Base-by-base conservation (phyloP, 2,329 filamentous ascomycete genomes). In the Bipolaris zeicola region DNA sequence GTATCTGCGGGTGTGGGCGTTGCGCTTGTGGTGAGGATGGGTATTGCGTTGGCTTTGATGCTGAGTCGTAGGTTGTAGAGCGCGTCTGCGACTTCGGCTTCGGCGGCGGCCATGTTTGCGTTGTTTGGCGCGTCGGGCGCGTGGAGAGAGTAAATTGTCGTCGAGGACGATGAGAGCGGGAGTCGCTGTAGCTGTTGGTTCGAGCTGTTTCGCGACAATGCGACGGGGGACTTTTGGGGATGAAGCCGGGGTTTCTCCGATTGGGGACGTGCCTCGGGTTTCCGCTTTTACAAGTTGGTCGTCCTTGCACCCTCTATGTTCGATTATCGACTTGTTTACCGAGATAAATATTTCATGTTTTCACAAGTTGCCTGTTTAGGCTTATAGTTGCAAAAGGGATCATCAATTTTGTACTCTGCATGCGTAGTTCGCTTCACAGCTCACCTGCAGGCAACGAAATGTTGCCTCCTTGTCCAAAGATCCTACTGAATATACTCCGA, bases 11-110 rank as follows among this genome's bases (percentile, higher is more conserved):
- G 79, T 24, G 85, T 81, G 13, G 86, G 81, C 67, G 92, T 87
- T 64, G 86, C 78, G 52, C 87, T 89, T 54, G 87, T 89, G 55
- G 89, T 91, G 41, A 93, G 90, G 52, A 91, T 83, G 55, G 93
- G 89, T 48, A 87, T 78, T 68, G 83, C 85, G 67, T 83, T 83
- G 55, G 87, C 84, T 52, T 89, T 87, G 78, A 98, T 95, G 62
- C 90, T 88, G 73, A 90, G 87, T 71, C 93, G 91, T 66, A 98
- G 84, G 62, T 95, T 87, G 63, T 92, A 83, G 64, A 98, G 87
- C 48, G 93, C 87, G 73, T 98, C 92, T 14, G 74, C 71, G 49
- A 68, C 62, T 59, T 75, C 70, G 37, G 66, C 64, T 54, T 71
- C 67, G 24, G 73, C 62, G 49, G 70, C 67, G 62, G 58, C 55